Evolutionary conservation across 306 rosid species (phyloP).

Genomic region (Pueraria montana): DNA sequence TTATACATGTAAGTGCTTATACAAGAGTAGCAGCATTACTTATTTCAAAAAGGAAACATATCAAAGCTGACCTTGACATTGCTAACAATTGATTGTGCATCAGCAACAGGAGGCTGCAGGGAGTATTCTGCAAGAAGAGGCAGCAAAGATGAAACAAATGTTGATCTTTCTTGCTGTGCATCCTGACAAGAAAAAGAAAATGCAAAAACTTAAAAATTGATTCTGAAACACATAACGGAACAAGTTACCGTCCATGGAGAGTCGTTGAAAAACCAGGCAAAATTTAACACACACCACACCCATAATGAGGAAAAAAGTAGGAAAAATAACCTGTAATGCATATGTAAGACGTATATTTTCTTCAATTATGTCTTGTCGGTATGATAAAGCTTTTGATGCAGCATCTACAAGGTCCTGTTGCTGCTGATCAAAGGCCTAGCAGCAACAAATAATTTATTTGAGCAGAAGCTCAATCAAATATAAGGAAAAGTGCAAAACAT

Average conservation of each 20-base stretch:
- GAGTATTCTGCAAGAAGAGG: constrained; percentile 96
- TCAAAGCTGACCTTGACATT: constrained; percentile 81
- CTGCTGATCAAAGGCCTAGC: constrained; percentile 74
- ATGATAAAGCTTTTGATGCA: constrained; percentile 70
- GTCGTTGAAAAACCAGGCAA: constrained; percentile 42
- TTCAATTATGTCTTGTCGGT: constrained; percentile 93
- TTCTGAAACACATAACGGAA: constrained; percentile 34
- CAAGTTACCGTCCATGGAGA: constrained; percentile 25
- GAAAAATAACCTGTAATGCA: constrained; percentile 62
- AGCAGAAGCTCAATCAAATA: constrained; percentile 41
- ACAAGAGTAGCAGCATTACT: constrained; percentile 27
- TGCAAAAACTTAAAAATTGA: constrained; percentile 30
- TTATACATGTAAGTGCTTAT: background rate
- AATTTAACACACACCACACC: constrained; percentile 32
- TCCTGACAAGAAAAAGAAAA: constrained; percentile 67
- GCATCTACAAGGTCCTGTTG: constrained; percentile 78
- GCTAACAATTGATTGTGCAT: constrained; percentile 93
- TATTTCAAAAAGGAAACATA: constrained; percentile 38
- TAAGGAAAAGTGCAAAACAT: background rate
- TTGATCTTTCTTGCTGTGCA: constrained; percentile 93
- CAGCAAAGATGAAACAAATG: constrained; percentile 85
- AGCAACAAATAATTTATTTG: constrained; percentile 27
- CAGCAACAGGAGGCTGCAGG: constrained; percentile 85
- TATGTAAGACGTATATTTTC: constrained; percentile 94
- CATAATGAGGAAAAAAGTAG: constrained; percentile 20